Evolutionary conservation across 73 alveolate species (phyloP), one percentile per base, ranked within the genome.

Genomic region (Blepharisma stoltei): DNA sequence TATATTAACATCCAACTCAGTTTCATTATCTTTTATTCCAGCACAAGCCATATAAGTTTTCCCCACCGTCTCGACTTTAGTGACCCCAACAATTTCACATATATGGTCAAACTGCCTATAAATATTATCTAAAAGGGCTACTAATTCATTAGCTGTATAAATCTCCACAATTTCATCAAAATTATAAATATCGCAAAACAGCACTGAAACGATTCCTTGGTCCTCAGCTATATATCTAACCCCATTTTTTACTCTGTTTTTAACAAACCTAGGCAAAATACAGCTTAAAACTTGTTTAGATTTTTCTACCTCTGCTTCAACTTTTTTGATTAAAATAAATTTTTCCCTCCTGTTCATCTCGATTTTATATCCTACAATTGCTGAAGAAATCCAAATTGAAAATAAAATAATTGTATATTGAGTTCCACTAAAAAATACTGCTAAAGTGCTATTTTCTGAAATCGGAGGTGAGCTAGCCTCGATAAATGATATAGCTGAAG

Each of bases 1-100:
- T 65, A 80, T 37, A 45, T 85, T 78, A 50, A 76, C 11, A 43
- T 38, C 55, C 76, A 69, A 14, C 6, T 69, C 67, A 25, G 18
- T 82, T 78, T 93, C 98, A 37, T 76, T 66, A 18, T 86, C 89
- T 50, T 85, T 83, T 6, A 93, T 77, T 23, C 98, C 98, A 14
- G 97, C 96, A 6, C 95, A 91, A 6, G 95, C 93, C 89, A 93
- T 80, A 76, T 93, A 93, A 6, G 95, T 86, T 54, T 87, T 86
- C 2, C 98, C 98, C 2, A 93, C 97, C 0, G 98, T 93, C 76
- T 93, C 98, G 25, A 93, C 90, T 45, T 84, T 84, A n/a, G 79
- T 46, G 9, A 84, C 89, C 41, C 79, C 80, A 52, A 79, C 82
- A 8, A 54, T 14, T 27, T 78, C 81, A 53, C 95, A 82, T 23